Evolutionary conservation across 306 rosid species (phyloP).

Genomic region (Rosa rugosa): DNA sequence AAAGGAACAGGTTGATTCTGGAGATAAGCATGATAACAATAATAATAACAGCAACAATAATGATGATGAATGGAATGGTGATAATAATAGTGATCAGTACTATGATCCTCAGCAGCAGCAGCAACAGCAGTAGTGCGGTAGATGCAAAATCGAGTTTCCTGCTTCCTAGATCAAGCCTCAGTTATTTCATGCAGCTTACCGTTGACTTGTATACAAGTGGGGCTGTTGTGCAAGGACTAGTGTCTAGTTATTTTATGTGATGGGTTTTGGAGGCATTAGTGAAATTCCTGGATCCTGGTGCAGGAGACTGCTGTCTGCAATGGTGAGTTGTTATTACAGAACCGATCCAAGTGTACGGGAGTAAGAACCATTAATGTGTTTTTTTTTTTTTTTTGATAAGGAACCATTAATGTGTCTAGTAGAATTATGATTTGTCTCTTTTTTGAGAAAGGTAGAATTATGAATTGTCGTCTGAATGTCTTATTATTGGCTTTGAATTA

Average conservation of each 20-base stretch:
- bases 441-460: neutral
- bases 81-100: constrained; percentile 48
- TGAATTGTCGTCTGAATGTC: neutral
- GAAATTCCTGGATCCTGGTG: constrained; percentile 12
- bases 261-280: constrained; percentile 20
- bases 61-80: constrained; percentile 43
- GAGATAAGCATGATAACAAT: constrained; percentile 30
- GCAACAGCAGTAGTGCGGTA: constrained; percentile 35
- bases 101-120: constrained; percentile 46
- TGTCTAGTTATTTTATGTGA: constrained; percentile 28
- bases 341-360: neutral
- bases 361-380: constrained; percentile 10
- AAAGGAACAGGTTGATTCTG: constrained; percentile 55
- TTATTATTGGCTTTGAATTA: neutral
- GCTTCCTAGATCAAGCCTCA: constrained; percentile 30
- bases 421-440: neutral
- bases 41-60: constrained; percentile 28
- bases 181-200: constrained; percentile 34
- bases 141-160: constrained; percentile 25
- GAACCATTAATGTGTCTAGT: constrained; percentile 5
- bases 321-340: constrained; percentile 12
- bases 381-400: too few species aligned
- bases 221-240: constrained; percentile 33
- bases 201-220: constrained; percentile 43
- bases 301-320: constrained; percentile 8